phyloP scores from a whole-genome alignment of 129 eudicot species.

The Artemisia annua region DNA sequence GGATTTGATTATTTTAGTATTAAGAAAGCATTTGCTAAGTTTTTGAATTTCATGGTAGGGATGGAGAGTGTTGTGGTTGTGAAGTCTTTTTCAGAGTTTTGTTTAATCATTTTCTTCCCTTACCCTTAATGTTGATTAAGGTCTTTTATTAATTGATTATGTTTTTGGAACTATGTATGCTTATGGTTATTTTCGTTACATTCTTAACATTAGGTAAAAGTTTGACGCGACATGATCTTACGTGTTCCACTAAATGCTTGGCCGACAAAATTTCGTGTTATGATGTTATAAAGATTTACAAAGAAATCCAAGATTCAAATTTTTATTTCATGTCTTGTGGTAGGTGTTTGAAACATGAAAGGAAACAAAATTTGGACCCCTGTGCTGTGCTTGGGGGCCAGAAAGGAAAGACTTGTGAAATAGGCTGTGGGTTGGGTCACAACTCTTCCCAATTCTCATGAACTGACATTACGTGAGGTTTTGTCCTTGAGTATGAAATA shows the following conservation, averaged over 20 bases:
- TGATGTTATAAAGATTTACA: background rate
- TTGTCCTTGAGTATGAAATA: no score
- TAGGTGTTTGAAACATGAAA: no score
- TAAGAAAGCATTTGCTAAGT: slow-evolving; percentile 9
- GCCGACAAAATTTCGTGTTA: slow-evolving; percentile 1
- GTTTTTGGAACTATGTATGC: slow-evolving; percentile 12
- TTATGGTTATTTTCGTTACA: background rate
- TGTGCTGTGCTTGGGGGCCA: no score
- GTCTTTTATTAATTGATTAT: background rate
- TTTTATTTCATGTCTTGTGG: background rate
- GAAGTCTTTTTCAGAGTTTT: slow-evolving; percentile 46
- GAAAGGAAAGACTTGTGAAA: no score
- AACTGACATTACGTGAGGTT: no score
- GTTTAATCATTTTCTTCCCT: slow-evolving; percentile 29
- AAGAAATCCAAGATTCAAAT: background rate
- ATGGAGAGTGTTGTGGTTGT: slow-evolving; percentile 43
- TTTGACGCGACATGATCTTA: slow-evolving; percentile 4
- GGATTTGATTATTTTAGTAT: background rate
- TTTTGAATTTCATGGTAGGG: slow-evolving; percentile 27
- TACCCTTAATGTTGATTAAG: slow-evolving; percentile 18
- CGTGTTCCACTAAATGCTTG: slow-evolving; percentile 10
- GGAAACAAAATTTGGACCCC: no score
- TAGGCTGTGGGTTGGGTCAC: no score
- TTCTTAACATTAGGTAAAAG: background rate
- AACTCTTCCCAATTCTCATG: no score